Evolutionary conservation across 805 yeast genomes (phyloP).

Genomic region (Ogataea glucozyma): DNA sequence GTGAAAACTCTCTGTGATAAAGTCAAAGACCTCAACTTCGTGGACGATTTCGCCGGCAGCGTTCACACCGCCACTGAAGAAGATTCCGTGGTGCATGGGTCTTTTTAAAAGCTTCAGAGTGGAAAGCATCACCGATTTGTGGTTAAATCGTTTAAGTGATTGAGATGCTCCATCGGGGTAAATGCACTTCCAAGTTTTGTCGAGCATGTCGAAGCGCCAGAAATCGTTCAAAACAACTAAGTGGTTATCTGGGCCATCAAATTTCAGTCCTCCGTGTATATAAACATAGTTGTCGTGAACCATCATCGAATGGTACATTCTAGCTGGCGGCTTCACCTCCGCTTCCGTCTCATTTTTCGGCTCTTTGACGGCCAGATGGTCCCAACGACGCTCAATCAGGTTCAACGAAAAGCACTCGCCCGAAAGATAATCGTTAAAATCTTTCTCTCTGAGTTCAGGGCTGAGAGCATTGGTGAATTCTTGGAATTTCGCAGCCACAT

Average conservation of each 20-base stretch:
- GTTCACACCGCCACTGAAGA: conserved; percentile 57
- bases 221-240: conserved; percentile 58
- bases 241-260: conserved; percentile 39
- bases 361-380: conserved; percentile 36
- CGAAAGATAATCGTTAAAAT: conserved; percentile 45
- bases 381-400: conserved; percentile 61
- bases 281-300: conserved; percentile 52
- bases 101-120: conserved; percentile 37
- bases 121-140: conserved; percentile 46
- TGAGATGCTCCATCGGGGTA: conserved; percentile 36
- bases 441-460: conserved; percentile 18
- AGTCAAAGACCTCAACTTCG: conserved; percentile 45
- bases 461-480: conserved; percentile 4
- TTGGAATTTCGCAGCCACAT: conserved; percentile 41
- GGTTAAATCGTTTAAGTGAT: conserved; percentile 47
- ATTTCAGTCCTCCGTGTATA: conserved; percentile 64
- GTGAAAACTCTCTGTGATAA: conserved; percentile 38
- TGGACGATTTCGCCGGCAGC: conserved; percentile 34
- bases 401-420: conserved; percentile 64
- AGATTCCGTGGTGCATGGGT: conserved; percentile 47
- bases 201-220: conserved; percentile 63
- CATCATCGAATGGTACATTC: conserved; percentile 62
- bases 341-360: conserved; percentile 8
- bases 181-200: conserved; percentile 54
- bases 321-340: conserved; percentile 38